phyloP scores from a whole-genome alignment of 441 rosid genomes.

The Erodium trifolium region DNA sequence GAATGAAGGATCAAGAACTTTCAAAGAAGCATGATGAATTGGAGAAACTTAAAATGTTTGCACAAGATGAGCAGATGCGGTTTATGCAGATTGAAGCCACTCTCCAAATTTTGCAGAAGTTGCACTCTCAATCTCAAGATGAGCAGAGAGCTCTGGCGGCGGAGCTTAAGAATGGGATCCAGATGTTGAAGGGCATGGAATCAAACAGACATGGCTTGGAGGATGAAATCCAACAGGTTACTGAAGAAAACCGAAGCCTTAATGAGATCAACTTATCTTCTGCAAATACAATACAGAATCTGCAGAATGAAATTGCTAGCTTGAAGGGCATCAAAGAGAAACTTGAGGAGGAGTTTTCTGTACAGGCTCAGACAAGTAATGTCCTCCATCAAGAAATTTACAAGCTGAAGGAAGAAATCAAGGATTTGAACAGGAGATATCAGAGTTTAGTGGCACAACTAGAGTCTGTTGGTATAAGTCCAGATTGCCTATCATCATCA shows the following conservation, averaged over 20 bases:
- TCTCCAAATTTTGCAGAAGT: conserved; percentile 50
- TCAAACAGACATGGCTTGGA: conserved; percentile 38
- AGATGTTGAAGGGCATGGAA: conserved; percentile 61
- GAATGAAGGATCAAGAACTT: conserved; percentile 66
- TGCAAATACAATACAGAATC: conserved; percentile 30
- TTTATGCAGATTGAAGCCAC: conserved; percentile 53
- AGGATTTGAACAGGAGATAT: conserved; percentile 35
- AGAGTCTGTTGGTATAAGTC: conserved; percentile 45
- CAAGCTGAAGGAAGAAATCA: conserved; percentile 39
- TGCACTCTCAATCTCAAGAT: conserved; percentile 63
- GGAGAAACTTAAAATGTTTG: conserved; percentile 48
- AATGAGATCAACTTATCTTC: conserved; percentile 44
- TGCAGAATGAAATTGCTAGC: conserved; percentile 40
- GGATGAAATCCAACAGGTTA: conserved; percentile 35
- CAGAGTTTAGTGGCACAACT: conserved; percentile 40
- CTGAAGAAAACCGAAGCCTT: conserved; percentile 46
- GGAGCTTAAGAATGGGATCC: conserved; percentile 50
- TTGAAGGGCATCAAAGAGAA: conserved; percentile 52
- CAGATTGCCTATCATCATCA: conserved; percentile 35
- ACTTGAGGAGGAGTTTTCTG: conserved; percentile 44
- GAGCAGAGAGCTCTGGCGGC: conserved; percentile 46
- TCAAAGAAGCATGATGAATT: conserved; percentile 50
- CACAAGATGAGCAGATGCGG: conserved; percentile 52
- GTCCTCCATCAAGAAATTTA: conserved; percentile 43
- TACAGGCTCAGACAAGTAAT: conserved; percentile 37